These are phyloP conservation scores for Dendrobium officinale DNA, from an alignment of 106 monocot genomes.

Conservation along the genomic window DNA sequence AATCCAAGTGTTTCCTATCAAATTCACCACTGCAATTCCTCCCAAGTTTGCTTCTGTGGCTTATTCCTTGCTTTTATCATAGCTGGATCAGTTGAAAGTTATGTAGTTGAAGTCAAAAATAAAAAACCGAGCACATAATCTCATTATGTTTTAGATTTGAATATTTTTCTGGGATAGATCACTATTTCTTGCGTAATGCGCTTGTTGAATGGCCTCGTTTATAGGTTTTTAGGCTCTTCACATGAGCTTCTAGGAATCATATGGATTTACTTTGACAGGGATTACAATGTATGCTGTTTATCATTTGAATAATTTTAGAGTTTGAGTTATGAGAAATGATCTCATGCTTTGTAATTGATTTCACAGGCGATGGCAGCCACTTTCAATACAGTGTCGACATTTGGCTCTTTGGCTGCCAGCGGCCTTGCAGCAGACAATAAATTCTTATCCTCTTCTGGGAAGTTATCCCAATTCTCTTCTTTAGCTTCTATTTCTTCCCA, in stretches of 20 bases:
- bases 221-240: not conserved
- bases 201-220: not conserved
- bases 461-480: slow-evolving; percentile 25
- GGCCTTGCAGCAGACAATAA: slow-evolving; percentile 32
- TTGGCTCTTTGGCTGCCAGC: slow-evolving; percentile 43
- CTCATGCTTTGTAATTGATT: not conserved
- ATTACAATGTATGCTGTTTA: not conserved
- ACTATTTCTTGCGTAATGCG: not conserved
- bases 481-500: slow-evolving; percentile 14
- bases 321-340: not conserved
- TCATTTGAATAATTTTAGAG: not conserved
- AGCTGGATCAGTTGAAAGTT: too few relatives aligned
- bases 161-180: not conserved
- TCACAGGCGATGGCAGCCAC: slow-evolving; percentile 55
- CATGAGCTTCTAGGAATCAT: not conserved
- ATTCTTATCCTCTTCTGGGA: slow-evolving; percentile 9
- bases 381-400: slow-evolving; percentile 41
- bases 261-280: not conserved
- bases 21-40: too few relatives aligned
- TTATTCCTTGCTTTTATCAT: too few relatives aligned
- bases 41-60: too few relatives aligned
- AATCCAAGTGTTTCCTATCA: too few relatives aligned
- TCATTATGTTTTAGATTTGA: not conserved
- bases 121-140: too few relatives aligned
- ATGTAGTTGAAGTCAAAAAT: too few relatives aligned